Evolutionary conservation across 2,329 filamentous ascomycete genomes (phyloP).

Genomic region (Canariomyces notabilis): DNA sequence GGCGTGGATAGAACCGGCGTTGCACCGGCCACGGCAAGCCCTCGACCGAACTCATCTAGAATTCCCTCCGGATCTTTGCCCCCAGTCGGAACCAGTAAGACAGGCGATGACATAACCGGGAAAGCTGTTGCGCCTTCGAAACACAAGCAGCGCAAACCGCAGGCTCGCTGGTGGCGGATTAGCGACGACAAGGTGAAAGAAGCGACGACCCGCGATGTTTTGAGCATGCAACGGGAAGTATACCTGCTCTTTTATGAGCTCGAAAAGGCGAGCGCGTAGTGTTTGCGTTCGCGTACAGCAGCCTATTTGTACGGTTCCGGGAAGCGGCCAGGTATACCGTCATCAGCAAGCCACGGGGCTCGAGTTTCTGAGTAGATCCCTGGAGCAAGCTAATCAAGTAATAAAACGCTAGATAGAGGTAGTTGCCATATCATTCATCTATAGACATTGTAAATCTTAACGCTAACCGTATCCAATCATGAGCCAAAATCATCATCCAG

Average conservation of each 20-base stretch:
- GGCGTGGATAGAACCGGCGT: constrained; percentile 42
- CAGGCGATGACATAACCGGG: not conserved
- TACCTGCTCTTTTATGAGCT: constrained; percentile 96
- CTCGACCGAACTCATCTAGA: constrained; percentile 48
- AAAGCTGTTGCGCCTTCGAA: constrained; percentile 17
- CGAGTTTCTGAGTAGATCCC: too few species aligned
- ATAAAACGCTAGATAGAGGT: too few species aligned
- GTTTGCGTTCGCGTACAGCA: not conserved
- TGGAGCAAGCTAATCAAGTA: too few species aligned
- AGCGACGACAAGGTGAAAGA: constrained; percentile 97
- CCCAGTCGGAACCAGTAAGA: constrained; percentile 27
- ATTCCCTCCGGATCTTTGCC: constrained; percentile 37
- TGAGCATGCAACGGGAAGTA: constrained; percentile 92
- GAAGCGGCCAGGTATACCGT: too few species aligned
- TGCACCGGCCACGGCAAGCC: constrained; percentile 53
- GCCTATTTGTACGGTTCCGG: too few species aligned
- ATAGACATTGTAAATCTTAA: too few species aligned
- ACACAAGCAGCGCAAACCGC: constrained; percentile 47
- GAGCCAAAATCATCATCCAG: too few species aligned
- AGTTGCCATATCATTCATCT: too few species aligned
- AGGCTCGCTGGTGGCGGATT: constrained; percentile 92
- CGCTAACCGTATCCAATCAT: too few species aligned
- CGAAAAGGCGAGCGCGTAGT: constrained; percentile 44
- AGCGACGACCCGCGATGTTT: constrained; percentile 82
- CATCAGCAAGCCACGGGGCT: too few species aligned